A percentile compares a stretch with the other conserved stretches of the same genome.
These are phyloP conservation scores for Priceomyces haplophilus DNA, from an alignment of 805 yeast species.

Conservation along the genomic window DNA sequence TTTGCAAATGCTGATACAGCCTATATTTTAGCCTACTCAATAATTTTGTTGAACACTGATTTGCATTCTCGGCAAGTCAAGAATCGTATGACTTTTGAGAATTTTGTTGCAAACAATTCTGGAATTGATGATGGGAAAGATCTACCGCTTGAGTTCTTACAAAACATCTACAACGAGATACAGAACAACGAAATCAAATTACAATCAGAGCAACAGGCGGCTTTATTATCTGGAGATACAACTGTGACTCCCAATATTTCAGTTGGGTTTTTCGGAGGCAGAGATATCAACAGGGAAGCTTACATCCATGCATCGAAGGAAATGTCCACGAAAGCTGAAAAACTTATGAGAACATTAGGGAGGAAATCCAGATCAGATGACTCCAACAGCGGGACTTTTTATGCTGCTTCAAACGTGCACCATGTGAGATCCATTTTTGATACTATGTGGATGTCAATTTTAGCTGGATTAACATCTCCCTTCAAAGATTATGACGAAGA, in stretches of 20 bases:
- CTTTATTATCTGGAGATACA: slow-evolving; percentile 66
- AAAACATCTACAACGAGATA: slow-evolving; percentile 73
- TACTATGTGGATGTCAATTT: slow-evolving; percentile 92
- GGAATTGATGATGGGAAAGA: slow-evolving; percentile 93
- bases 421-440: slow-evolving; percentile 93
- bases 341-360: slow-evolving; percentile 67
- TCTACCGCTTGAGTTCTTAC: slow-evolving; percentile 70
- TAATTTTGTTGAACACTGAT: slow-evolving; percentile 91
- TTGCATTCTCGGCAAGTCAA: slow-evolving; percentile 86
- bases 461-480: slow-evolving; percentile 93
- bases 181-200: slow-evolving; percentile 81
- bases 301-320: slow-evolving; percentile 91
- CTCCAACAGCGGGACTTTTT: slow-evolving; percentile 47
- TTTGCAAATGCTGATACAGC: slow-evolving; percentile 94
- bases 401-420: slow-evolving; percentile 81
- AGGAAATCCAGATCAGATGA: slow-evolving; percentile 42
- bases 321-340: slow-evolving; percentile 85
- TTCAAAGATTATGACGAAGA: slow-evolving; percentile 83
- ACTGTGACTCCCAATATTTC: slow-evolving; percentile 28
- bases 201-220: slow-evolving; percentile 91
- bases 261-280: slow-evolving; percentile 63
- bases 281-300: slow-evolving; percentile 73
- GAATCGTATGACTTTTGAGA: slow-evolving; percentile 82
- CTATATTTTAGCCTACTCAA: slow-evolving; percentile 87
- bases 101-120: slow-evolving; percentile 78